These are phyloP conservation scores for Botryotinia globosa DNA, from an alignment of 2,329 filamentous ascomycete genomes.

Conservation along the genomic window DNA sequence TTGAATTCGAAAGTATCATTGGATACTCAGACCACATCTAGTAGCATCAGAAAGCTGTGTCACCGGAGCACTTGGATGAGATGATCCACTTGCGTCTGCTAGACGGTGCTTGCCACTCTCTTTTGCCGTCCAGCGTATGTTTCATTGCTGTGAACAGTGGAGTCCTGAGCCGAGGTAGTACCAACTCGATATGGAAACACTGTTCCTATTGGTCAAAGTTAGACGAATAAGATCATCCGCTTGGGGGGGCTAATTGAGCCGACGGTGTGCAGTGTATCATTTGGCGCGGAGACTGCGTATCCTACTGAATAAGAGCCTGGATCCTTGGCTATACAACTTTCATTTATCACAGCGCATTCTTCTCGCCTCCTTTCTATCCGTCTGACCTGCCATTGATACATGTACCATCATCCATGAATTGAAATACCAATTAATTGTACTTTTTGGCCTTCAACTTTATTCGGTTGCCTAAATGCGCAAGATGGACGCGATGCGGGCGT, in stretches of 20 bases:
- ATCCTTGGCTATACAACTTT: not conserved
- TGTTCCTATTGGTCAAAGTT: not conserved
- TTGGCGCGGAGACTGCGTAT: slow-evolving; percentile 8
- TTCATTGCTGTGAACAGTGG: slow-evolving; percentile 18
- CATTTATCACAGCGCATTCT: not conserved
- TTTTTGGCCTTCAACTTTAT: not conserved
- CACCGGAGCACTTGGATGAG: not conserved
- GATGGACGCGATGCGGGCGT: not conserved
- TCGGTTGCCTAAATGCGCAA: slow-evolving; percentile 9
- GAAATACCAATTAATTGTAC: not conserved
- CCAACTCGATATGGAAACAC: slow-evolving; percentile 8
- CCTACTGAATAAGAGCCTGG: not conserved
- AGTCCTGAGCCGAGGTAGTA: not conserved
- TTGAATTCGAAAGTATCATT: slow-evolving; percentile 7
- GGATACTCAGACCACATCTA: not conserved
- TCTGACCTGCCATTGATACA: not conserved
- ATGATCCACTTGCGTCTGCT: slow-evolving; percentile 17
- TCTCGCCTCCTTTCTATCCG: not conserved
- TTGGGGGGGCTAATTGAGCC: not conserved
- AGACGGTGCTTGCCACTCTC: not conserved
- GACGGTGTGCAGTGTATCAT: slow-evolving; percentile 7
- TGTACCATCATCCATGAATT: not conserved
- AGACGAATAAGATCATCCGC: not conserved
- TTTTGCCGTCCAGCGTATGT: slow-evolving; percentile 18
- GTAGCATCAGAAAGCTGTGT: not conserved